Evolutionary conservation across 2,329 filamentous ascomycete genomes (phyloP).

Genomic region (Macrophomina pseudophaseolina): DNA sequence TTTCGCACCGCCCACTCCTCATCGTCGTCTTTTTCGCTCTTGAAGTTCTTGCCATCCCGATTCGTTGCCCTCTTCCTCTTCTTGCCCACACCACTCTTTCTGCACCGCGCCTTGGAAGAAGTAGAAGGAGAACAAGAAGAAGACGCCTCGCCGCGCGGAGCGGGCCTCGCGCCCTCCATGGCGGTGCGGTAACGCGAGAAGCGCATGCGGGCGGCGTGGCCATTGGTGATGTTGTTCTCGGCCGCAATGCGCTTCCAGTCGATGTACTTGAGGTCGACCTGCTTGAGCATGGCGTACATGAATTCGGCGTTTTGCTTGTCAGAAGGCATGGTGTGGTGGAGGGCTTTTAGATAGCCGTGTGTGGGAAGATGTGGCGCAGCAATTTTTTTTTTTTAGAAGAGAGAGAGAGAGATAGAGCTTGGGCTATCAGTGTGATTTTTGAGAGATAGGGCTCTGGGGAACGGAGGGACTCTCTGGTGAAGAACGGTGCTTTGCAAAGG

Average conservation of each 20-base stretch:
- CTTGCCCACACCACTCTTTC: background rate
- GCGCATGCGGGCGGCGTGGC: conserved; percentile 63
- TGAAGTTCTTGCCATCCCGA: background rate
- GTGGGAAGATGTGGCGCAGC: background rate
- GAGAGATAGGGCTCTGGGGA: too few species aligned
- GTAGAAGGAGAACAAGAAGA: background rate
- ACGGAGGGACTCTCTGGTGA: too few species aligned
- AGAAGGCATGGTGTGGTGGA: conserved; percentile 44
- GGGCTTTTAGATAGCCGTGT: background rate
- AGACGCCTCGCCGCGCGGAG: background rate
- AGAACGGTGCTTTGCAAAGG: too few species aligned
- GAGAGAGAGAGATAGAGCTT: too few species aligned
- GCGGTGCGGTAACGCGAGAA: conserved; percentile 60
- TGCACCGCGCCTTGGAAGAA: background rate
- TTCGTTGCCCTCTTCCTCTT: background rate
- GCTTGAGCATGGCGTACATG: conserved; percentile 61
- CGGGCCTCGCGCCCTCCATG: conserved; percentile 46
- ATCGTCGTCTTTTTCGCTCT: background rate
- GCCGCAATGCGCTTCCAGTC: conserved; percentile 60
- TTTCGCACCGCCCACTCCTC: conserved; percentile 1
- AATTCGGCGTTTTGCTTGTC: conserved; percentile 58
- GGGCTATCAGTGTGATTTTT: too few species aligned
- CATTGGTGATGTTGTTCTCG: conserved; percentile 59
- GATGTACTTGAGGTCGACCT: conserved; percentile 60
- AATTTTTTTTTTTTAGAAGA: background rate